Evolutionary conservation across 176 grass and related monocot species (phyloP).

Genomic region (Aechmea fasciata): DNA sequence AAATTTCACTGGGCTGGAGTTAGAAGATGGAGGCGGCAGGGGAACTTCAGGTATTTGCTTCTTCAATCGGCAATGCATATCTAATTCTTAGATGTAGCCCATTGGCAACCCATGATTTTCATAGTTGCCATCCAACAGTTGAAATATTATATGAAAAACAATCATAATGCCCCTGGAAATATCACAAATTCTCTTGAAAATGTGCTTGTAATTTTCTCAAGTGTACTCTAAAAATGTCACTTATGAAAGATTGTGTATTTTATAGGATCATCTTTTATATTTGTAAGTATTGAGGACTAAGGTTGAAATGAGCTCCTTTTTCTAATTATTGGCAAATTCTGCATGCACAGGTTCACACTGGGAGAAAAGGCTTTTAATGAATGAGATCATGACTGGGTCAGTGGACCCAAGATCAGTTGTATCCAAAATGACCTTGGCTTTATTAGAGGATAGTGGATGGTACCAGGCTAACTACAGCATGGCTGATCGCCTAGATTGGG

Average conservation of each 20-base stretch:
- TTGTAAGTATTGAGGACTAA: too few relatives aligned
- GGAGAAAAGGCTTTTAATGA: constrained; percentile 99
- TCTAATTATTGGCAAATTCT: constrained; percentile 10
- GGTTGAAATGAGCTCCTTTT: not conserved
- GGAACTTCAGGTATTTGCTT: constrained; percentile 81
- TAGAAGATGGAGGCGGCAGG: constrained; percentile 97
- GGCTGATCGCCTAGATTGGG: constrained; percentile 91
- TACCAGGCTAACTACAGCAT: constrained; percentile 99
- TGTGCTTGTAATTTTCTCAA: too few relatives aligned
- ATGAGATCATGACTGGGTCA: constrained; percentile 99
- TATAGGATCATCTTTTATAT: too few relatives aligned
- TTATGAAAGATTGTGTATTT: too few relatives aligned
- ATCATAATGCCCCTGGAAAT: too few relatives aligned
- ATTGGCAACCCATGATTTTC: constrained; percentile 2
- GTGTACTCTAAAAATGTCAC: too few relatives aligned
- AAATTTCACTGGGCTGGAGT: constrained; percentile 91
- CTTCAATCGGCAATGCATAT: not conserved
- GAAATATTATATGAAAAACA: too few relatives aligned
- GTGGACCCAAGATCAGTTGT: constrained; percentile 96
- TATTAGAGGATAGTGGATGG: constrained; percentile 98
- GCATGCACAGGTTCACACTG: constrained; percentile 72
- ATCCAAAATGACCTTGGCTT: constrained; percentile 97
- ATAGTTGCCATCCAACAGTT: too few relatives aligned
- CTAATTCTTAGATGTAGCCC: not conserved
- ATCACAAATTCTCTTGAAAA: too few relatives aligned